Base-by-base conservation (phyloP, 1,284 basidiomycete species). In the Amylostereum areolatum region DNA sequence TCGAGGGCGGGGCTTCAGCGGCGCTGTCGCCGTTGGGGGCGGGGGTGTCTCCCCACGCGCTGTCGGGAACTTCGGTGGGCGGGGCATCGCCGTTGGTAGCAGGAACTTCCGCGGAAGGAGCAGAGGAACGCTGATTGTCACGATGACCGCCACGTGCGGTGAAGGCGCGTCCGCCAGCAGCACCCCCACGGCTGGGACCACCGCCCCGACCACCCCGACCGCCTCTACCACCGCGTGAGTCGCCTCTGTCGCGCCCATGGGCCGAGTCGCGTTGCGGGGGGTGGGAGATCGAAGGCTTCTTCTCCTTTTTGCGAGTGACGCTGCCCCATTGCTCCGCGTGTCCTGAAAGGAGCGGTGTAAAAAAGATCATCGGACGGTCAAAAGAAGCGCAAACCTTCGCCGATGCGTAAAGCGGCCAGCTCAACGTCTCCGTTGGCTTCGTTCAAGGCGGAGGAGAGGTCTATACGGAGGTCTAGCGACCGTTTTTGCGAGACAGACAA, bases 231-330 rank as follows among this genome's bases (percentile, higher is more conserved):
- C 83, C 84, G 50, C 86, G 79, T 53, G 72, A 73, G 53, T 85
- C 84, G 47, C 77, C 76, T 53, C 81, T 70, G 55, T 69, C 68
- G 53, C 76, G 65, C 45, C 59, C 54, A 46, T 55, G 45, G 55
- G 67, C 58, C 3, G 75, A 69, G 29, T 83, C 76, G 66, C 81
- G 85, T 37, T 76, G 60, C 52, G 59, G 72, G 56, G 59, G 55
- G 24, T 53, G 68, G 68, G 59, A 55, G 58, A 52, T 51, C 55
- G 57, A 49, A 35, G 66, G 39, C 59, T 87, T 89, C 75, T 91
- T 92, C 64, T 89, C 85, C 74, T 92, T 94, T 80, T 93, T 94
- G 66, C 81, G 83, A 58, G 82, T 83, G 56, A 93, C 91, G 43
- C 88, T 82, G 42, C 83, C 89, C 89, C 92, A 95, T 67, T 89